Evolutionary conservation across 2,329 filamentous ascomycete genomes (phyloP).

Genomic region (Clarireedia homoeocarpa): DNA sequence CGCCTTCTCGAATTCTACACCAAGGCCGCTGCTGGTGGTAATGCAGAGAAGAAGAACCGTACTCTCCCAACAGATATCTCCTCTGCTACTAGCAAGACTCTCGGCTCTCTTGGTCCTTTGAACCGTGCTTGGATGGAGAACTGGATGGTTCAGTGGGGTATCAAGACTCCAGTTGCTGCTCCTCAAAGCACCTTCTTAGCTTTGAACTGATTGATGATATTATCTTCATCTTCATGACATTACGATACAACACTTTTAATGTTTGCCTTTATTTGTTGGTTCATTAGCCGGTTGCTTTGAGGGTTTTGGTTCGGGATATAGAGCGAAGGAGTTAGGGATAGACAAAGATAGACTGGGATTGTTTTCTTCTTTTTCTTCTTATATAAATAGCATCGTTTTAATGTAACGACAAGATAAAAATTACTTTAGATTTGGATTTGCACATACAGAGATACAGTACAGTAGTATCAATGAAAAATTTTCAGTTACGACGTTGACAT

Average conservation of each 20-base stretch:
- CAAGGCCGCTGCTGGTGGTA: slow-evolving; percentile 30
- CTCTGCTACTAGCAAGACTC: slow-evolving; percentile 34
- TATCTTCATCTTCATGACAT: not conserved
- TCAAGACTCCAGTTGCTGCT: slow-evolving; percentile 6
- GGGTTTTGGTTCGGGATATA: not conserved
- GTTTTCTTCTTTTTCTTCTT: not conserved
- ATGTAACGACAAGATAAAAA: too few species aligned
- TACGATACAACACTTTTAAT: not conserved
- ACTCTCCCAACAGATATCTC: slow-evolving; percentile 2
- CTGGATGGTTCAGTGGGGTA: slow-evolving; percentile 42
- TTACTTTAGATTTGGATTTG: not conserved
- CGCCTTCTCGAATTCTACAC: slow-evolving; percentile 46
- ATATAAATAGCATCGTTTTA: too few species aligned
- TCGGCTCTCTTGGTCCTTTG: slow-evolving; percentile 35
- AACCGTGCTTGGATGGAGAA: slow-evolving; percentile 38
- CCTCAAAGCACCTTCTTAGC: not conserved
- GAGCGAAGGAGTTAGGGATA: not conserved
- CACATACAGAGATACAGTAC: too few species aligned
- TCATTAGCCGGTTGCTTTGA: not conserved
- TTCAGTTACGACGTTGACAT: too few species aligned
- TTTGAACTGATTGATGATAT: not conserved
- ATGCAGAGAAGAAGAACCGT: slow-evolving; percentile 24
- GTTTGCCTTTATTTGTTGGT: not conserved
- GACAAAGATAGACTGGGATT: not conserved
- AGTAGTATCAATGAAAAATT: too few species aligned